Evolutionary conservation across 2,329 filamentous ascomycete species (phyloP).

Genomic region (Amauroascus verrucosus): DNA sequence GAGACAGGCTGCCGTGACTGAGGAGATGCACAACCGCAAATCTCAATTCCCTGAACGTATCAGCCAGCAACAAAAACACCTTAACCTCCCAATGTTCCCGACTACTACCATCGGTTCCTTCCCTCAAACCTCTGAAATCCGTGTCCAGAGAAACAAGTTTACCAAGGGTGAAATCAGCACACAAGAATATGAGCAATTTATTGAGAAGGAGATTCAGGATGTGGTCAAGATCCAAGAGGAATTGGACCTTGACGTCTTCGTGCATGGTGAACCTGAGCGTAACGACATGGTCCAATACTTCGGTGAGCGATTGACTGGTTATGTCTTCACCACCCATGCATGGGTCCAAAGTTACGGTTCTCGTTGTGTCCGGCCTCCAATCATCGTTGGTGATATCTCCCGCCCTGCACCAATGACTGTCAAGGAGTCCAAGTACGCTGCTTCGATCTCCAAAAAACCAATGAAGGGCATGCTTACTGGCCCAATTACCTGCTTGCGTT

Average conservation of each 20-base stretch:
- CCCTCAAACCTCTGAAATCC: conserved; percentile 98
- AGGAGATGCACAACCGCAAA: conserved; percentile 83
- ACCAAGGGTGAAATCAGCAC: conserved; percentile 95
- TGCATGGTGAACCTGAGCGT: conserved; percentile 98
- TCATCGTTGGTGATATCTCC: conserved; percentile 97
- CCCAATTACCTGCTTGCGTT: conserved; percentile 95
- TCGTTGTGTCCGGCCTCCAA: conserved; percentile 93
- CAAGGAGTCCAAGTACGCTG: conserved; percentile 99
- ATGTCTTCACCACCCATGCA: conserved; percentile 96
- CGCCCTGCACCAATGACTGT: conserved; percentile 96
- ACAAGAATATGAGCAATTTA: conserved; percentile 95
- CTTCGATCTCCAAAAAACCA: conserved; percentile 90
- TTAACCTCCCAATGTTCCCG: conserved; percentile 92
- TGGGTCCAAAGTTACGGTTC: conserved; percentile 99
- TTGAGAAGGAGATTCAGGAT: conserved; percentile 94
- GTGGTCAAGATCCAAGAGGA: conserved; percentile 96
- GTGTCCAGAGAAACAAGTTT: conserved; percentile 92
- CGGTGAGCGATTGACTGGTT: conserved; percentile 90
- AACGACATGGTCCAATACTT: conserved; percentile 99
- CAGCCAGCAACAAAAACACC: conserved; percentile 76
- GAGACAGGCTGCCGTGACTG: conserved; percentile 76
- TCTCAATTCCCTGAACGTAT: conserved; percentile 79
- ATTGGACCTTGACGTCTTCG: conserved; percentile 91
- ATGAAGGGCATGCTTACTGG: conserved; percentile 99
- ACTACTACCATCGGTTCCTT: conserved; percentile 99